phyloP scores from a whole-genome alignment of 1,139 yeast genomes.

The Citeromyces hawaiiensis region DNA sequence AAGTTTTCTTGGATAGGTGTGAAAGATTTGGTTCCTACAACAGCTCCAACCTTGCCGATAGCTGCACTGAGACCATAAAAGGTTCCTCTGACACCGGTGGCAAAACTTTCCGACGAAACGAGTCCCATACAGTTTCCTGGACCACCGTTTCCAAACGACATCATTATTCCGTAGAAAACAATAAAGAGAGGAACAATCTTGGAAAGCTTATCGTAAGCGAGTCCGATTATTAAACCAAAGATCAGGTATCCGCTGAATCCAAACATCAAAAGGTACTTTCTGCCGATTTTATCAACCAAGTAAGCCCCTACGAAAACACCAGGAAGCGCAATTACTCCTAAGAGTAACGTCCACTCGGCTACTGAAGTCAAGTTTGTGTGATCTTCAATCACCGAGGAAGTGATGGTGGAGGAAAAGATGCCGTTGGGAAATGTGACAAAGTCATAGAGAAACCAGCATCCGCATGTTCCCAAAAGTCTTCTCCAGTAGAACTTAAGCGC shows the following conservation, averaged over 20 bases:
- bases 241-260: constrained; percentile 47
- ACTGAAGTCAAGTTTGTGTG: constrained; percentile 25
- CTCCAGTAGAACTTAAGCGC: constrained; percentile 42
- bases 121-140: constrained; percentile 71
- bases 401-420: constrained; percentile 40
- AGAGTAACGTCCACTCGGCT: constrained; percentile 46
- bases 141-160: constrained; percentile 54
- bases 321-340: constrained; percentile 39
- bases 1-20: constrained; percentile 16
- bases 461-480: constrained; percentile 39
- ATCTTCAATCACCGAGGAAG: constrained; percentile 28
- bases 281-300: constrained; percentile 37
- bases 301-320: constrained; percentile 47
- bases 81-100: constrained; percentile 69
- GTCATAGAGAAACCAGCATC: constrained; percentile 52
- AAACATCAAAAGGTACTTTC: constrained; percentile 42
- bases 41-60: constrained; percentile 14
- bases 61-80: constrained; percentile 20
- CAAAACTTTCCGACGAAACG: constrained; percentile 53
- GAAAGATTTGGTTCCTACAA: constrained; percentile 20
- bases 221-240: constrained; percentile 48
- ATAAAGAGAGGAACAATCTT: constrained; percentile 41
- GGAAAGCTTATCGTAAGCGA: constrained; percentile 32
- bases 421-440: constrained; percentile 58
- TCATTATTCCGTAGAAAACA: constrained; percentile 45